phyloP scores from a whole-genome alignment of 192 early-diverging fungal genomes.

The Rhizophlyctis rosea region DNA sequence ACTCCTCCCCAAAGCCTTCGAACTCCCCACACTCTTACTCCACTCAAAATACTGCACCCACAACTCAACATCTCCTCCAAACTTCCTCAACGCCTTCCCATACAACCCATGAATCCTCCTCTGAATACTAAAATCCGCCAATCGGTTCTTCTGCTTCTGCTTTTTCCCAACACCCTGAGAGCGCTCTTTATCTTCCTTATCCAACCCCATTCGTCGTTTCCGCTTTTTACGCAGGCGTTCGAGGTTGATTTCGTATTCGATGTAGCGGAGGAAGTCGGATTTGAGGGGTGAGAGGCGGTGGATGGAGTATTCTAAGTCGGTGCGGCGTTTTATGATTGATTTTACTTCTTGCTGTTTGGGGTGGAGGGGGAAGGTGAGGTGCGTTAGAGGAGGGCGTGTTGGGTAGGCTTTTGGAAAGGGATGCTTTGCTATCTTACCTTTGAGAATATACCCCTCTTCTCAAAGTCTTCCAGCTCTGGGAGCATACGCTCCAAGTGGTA shows the following conservation, averaged over 20 bases:
- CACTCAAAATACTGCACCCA: slow-evolving; percentile 94
- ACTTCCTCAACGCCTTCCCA: slow-evolving; percentile 72
- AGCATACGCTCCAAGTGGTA: slow-evolving; percentile 92
- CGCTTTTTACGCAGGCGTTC: slow-evolving; percentile 78
- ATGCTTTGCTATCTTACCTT: slow-evolving; percentile 46
- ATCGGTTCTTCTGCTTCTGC: slow-evolving; percentile 39
- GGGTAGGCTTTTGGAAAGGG: background rate
- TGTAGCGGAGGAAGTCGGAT: slow-evolving; percentile 85
- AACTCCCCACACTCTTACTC: slow-evolving; percentile 52
- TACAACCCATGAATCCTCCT: slow-evolving; percentile 78
- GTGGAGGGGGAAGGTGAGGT: background rate
- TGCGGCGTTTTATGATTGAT: slow-evolving; percentile 81
- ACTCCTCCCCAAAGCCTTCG: slow-evolving; percentile 63
- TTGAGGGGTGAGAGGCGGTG: slow-evolving; percentile 71
- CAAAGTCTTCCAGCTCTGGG: slow-evolving; percentile 86
- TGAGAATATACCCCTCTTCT: slow-evolving; percentile 74
- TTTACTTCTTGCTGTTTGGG: slow-evolving; percentile 71
- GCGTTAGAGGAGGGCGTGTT: background rate
- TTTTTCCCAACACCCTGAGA: slow-evolving; percentile 1
- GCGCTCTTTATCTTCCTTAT: slow-evolving; percentile 31
- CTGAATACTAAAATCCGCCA: slow-evolving; percentile 73
- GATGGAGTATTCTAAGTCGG: slow-evolving; percentile 83
- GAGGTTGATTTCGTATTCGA: slow-evolving; percentile 93
- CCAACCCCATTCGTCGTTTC: slow-evolving; percentile 57
- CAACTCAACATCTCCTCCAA: slow-evolving; percentile 71